Base-by-base conservation (phyloP, 1,139 yeast species). In the Eremothecium cymbalariae region DNA sequence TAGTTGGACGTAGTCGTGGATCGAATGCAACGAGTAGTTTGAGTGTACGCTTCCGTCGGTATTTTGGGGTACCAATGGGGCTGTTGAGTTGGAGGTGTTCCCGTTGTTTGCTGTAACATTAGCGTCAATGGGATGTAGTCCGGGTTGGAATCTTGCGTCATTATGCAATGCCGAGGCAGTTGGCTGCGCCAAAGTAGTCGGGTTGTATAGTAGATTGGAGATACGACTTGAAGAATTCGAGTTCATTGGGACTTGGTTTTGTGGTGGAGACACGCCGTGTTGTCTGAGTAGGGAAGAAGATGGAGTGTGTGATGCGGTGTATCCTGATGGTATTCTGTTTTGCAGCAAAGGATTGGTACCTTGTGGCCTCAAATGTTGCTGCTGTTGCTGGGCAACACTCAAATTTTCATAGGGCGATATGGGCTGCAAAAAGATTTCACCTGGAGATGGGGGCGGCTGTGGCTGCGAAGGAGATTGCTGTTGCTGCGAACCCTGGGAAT, bases 21-120 rank as follows among this genome's bases (percentile, higher is more conserved):
- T 45, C 6, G 61, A 55, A 17, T 55, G 59, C 15, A 48, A 31
- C 3, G 60, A 55, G 25, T 47, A 52, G 34, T 53, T 53, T 2
- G 62, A 55, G 28, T 56, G 60, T 8, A 51, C 41, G 6, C 59
- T 53, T 4, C 59, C 59, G 32, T 53, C 50, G 6, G 60, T 56
- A 31, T 55, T 46, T 37, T 57, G 62, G 4, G 59, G 52, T 4
- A 44, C 40, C 31, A 56, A 35, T 18, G 47, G 48, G 38, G 41
- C 6, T 37, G 29, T 28, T 34, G 20, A 24, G 32, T 23, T 28
- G 38, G 21, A 20, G 25, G 31, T 28, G 32, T 13, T 37, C 37
- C 23, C 36, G 38, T 21, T 41, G 39, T 31, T 40, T 40, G 14
- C 24, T 32, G 7, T 31, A 37, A 13, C 34, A 25, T 36, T 39